Conservation (phyloP, 106 monocot species). For the Amphibolis antarctica region DNA sequence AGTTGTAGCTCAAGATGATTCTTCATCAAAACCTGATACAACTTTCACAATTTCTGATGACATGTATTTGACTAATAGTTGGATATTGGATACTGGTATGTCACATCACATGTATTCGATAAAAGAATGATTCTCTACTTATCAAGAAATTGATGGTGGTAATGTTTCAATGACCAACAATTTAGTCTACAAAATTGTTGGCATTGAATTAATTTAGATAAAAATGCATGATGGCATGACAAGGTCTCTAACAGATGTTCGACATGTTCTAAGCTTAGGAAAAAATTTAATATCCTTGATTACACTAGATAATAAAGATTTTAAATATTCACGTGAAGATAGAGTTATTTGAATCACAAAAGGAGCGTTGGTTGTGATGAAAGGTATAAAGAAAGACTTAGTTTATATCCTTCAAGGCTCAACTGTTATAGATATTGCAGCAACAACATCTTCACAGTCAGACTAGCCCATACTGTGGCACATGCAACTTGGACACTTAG, state of each 20-base stretch:
- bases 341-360: conserved; percentile 1
- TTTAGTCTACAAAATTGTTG: not conserved
- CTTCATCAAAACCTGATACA: too few species aligned
- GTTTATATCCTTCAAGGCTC: not conserved
- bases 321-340: not conserved
- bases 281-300: conserved; percentile 9
- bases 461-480: not conserved
- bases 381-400: not conserved
- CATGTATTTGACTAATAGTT: not conserved
- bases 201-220: not conserved
- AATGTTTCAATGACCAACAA: conserved; percentile 6
- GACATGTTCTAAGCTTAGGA: conserved; percentile 1
- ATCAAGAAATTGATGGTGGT: not conserved
- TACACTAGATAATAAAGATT: not conserved
- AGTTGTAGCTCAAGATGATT: too few species aligned
- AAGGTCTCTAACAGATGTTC: not conserved
- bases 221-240: conserved; percentile 8
- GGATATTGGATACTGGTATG: not conserved
- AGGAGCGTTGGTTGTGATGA: not conserved
- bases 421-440: not conserved
- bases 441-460: not conserved
- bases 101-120: conserved; percentile 9
- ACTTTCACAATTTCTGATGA: too few species aligned
- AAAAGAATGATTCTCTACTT: conserved; percentile 7
- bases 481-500: not conserved